These are phyloP conservation scores for Xylariaceae sp. DNA, from an alignment of 2,329 filamentous ascomycete species.

Conservation along the genomic window DNA sequence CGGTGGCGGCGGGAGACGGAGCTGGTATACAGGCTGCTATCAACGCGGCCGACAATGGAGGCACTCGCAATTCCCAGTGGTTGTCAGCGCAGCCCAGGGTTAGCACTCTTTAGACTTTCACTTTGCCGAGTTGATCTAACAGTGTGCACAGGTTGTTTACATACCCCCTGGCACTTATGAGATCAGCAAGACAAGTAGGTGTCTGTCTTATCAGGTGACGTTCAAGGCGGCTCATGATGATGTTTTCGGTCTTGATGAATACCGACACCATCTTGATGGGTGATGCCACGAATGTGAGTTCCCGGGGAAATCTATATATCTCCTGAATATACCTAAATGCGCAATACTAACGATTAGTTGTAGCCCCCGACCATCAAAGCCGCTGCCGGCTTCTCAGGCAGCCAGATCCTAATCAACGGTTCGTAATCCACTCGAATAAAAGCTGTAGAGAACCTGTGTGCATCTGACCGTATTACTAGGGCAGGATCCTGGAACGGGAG, in stretches of 20 bases:
- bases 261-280: constrained; percentile 47
- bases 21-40: constrained; percentile 39
- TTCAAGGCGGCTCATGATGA: constrained; percentile 30
- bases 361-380: constrained; percentile 43
- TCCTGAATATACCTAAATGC: not conserved
- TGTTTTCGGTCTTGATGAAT: constrained; percentile 16
- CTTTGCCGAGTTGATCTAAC: constrained; percentile 8
- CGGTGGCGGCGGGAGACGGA: constrained; percentile 37
- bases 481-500: constrained; percentile 35
- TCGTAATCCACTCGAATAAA: not conserved
- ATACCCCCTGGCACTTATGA: constrained; percentile 43
- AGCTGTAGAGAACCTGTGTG: constrained; percentile 11
- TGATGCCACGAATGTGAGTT: constrained; percentile 40
- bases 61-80: constrained; percentile 36
- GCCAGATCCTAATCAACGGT: constrained; percentile 35
- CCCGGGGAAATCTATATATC: not conserved
- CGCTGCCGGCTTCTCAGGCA: constrained; percentile 34
- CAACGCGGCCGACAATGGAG: constrained; percentile 34
- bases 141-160: constrained; percentile 38
- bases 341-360: constrained; percentile 2
- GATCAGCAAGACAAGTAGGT: constrained; percentile 33
- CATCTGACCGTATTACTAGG: constrained; percentile 12
- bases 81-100: constrained; percentile 42
- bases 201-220: not conserved
- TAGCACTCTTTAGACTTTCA: constrained; percentile 1